A percentile compares a stretch with the other conserved stretches of the same genome.
Evolutionary conservation across 73 alveolate genomes (phyloP).

Genomic region (Uronychia setigera): DNA sequence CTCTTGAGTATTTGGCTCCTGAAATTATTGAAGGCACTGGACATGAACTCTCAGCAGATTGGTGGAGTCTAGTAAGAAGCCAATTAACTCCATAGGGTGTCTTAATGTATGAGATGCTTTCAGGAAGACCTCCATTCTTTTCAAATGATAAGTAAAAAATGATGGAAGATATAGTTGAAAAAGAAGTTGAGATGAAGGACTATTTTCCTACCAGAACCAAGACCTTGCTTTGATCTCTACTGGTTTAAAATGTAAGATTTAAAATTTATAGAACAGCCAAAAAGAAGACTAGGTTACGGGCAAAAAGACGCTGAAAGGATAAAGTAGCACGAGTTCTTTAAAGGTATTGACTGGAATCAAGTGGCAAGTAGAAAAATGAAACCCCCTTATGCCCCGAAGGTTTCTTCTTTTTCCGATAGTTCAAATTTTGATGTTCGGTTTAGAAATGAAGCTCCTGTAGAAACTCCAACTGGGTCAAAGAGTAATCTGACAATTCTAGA

Average conservation of each 20-base stretch:
- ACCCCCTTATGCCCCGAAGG: constrained; percentile 56
- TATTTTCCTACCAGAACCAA: constrained; percentile 60
- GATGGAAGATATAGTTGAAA: constrained; percentile 66
- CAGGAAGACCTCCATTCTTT: constrained; percentile 93
- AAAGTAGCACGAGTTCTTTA: constrained; percentile 57
- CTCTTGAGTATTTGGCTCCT: constrained; percentile 36
- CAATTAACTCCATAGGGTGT: constrained; percentile 63
- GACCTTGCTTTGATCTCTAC: constrained; percentile 40
- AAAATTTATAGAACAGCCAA: not conserved
- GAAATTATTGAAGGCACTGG: constrained; percentile 21
- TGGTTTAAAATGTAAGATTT: constrained; percentile 16
- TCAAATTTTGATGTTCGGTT: not conserved
- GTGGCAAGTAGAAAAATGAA: constrained; percentile 30
- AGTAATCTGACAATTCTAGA: too few relatives aligned
- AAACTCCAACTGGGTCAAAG: too few relatives aligned
- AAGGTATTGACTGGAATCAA: constrained; percentile 55
- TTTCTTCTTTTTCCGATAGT: not conserved
- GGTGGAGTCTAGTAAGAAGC: constrained; percentile 23
- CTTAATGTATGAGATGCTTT: constrained; percentile 79
- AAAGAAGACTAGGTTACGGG: constrained; percentile 60
- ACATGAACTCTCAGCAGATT: constrained; percentile 3
- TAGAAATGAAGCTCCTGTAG: constrained; percentile 3
- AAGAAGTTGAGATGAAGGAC: constrained; percentile 59
- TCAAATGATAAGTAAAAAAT: constrained; percentile 72
- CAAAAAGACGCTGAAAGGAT: constrained; percentile 41